phyloP scores from a whole-genome alignment of 371 early-diverging fungal genomes.

The Massospora cicadina region DNA sequence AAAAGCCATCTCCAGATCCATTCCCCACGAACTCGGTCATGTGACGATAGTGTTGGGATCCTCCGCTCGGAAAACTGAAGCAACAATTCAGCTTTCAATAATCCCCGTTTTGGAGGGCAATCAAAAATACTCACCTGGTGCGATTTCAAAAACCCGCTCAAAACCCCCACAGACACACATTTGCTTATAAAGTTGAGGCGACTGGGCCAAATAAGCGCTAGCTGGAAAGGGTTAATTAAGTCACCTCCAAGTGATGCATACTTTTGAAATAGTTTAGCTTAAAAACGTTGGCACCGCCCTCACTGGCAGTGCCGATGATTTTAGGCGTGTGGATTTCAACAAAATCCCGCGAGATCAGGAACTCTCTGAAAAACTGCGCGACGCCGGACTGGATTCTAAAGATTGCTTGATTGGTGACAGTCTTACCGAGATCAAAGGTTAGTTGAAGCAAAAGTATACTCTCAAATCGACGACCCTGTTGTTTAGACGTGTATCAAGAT shows the following conservation, averaged over 20 bases:
- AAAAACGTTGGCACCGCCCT: slow-evolving; percentile 99
- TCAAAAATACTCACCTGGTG: slow-evolving; percentile 32
- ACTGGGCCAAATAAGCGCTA: slow-evolving; percentile 94
- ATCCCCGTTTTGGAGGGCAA: not conserved
- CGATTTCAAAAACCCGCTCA: slow-evolving; percentile 97
- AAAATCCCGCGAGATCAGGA: slow-evolving; percentile 64
- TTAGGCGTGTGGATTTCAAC: slow-evolving; percentile 99
- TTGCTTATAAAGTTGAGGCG: slow-evolving; percentile 99
- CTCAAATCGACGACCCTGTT: slow-evolving; percentile 94
- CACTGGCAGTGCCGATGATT: slow-evolving; percentile 89
- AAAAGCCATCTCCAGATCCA: slow-evolving; percentile 99
- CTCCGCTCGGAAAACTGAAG: slow-evolving; percentile 95
- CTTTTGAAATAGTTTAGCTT: slow-evolving; percentile 93
- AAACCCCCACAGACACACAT: slow-evolving; percentile 98
- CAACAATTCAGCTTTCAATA: too few species aligned
- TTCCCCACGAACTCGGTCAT: slow-evolving; percentile 99
- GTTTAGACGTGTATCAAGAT: slow-evolving; percentile 89
- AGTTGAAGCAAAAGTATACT: slow-evolving; percentile 19
- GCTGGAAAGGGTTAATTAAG: slow-evolving; percentile 17
- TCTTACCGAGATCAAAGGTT: slow-evolving; percentile 21
- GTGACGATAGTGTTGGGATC: slow-evolving; percentile 96
- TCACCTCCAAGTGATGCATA: slow-evolving; percentile 15
- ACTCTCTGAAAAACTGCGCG: slow-evolving; percentile 89
- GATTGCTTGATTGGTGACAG: slow-evolving; percentile 93
- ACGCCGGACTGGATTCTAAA: slow-evolving; percentile 94